These are phyloP conservation scores for Colletotrichum sansevieriae DNA, from an alignment of 2,329 filamentous ascomycete genomes.

Conservation along the genomic window DNA sequence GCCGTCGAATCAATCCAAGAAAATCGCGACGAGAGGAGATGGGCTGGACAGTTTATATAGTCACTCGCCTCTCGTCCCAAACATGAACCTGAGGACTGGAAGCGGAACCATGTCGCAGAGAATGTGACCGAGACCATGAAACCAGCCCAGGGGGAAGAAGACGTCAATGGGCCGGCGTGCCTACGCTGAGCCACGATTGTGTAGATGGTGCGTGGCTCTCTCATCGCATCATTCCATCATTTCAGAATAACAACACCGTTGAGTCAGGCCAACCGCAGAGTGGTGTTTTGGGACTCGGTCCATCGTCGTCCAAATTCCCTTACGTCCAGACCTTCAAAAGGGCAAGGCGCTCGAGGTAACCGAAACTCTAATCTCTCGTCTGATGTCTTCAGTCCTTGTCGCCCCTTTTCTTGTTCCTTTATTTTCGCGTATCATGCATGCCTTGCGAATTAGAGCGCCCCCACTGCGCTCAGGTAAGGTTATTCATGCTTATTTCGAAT, in stretches of 20 bases:
- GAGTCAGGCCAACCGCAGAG: conserved; percentile 35
- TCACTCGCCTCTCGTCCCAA: conserved; percentile 16
- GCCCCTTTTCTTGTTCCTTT: neutral
- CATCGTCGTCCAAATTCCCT: conserved; percentile 39
- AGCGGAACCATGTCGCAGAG: conserved; percentile 30
- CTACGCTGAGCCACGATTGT: conserved; percentile 31
- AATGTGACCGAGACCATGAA: conserved; percentile 29
- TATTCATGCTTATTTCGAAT: conserved; percentile 37
- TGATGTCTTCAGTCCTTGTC: conserved; percentile 18
- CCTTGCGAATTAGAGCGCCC: conserved; percentile 1
- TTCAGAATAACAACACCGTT: conserved; percentile 26
- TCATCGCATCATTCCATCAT: conserved; percentile 15
- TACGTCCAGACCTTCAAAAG: conserved; percentile 37
- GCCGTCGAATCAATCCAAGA: conserved; percentile 21
- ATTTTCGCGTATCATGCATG: neutral
- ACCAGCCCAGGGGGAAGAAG: conserved; percentile 28
- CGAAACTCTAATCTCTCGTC: conserved; percentile 39
- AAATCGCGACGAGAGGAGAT: neutral
- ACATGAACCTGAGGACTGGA: conserved; percentile 4
- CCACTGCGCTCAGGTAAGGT: conserved; percentile 6
- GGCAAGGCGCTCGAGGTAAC: conserved; percentile 31
- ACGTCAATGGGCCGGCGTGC: conserved; percentile 27
- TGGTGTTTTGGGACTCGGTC: conserved; percentile 32
- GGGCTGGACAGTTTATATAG: conserved; percentile 25
- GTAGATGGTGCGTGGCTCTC: conserved; percentile 6